phyloP scores from a whole-genome alignment of 345 rosid genomes.

The Hibiscus mutabilis region DNA sequence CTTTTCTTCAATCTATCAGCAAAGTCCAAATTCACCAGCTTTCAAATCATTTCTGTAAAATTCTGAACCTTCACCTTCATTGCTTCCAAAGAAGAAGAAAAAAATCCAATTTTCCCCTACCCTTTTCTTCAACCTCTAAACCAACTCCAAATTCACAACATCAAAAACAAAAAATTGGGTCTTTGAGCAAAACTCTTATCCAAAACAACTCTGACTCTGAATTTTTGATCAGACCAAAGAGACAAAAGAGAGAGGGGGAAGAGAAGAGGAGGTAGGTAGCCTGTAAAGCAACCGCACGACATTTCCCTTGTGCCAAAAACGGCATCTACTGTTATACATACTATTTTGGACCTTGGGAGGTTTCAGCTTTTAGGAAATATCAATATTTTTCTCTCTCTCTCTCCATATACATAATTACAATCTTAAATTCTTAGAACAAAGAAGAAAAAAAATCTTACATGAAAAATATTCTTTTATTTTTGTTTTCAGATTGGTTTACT shows the following conservation, averaged over 20 bases:
- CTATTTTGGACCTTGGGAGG: neutral
- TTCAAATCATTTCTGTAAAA: constrained; percentile 3
- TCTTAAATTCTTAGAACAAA: too few species aligned
- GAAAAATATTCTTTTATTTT: too few species aligned
- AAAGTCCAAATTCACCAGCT: neutral
- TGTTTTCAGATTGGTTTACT: too few species aligned
- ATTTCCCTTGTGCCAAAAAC: neutral
- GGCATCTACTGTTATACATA: neutral
- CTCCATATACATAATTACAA: neutral
- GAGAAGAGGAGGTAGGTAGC: neutral
- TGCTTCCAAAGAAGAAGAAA: neutral
- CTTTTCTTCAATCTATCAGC: constrained; percentile 1
- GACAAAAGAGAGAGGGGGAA: neutral
- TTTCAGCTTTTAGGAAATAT: constrained; percentile 1
- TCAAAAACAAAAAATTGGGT: neutral
- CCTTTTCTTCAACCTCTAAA: constrained; percentile 1
- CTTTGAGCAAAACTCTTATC: neutral
- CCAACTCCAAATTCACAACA: neutral
- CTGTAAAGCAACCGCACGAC: neutral
- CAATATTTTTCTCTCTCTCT: neutral
- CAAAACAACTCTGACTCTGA: neutral
- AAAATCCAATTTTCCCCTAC: neutral
- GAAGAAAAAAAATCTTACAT: neutral
- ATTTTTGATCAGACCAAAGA: neutral
- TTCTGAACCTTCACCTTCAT: neutral